Base-by-base conservation (phyloP, 495 filamentous ascomycete genomes). In the Penicillium pancosmium region DNA sequence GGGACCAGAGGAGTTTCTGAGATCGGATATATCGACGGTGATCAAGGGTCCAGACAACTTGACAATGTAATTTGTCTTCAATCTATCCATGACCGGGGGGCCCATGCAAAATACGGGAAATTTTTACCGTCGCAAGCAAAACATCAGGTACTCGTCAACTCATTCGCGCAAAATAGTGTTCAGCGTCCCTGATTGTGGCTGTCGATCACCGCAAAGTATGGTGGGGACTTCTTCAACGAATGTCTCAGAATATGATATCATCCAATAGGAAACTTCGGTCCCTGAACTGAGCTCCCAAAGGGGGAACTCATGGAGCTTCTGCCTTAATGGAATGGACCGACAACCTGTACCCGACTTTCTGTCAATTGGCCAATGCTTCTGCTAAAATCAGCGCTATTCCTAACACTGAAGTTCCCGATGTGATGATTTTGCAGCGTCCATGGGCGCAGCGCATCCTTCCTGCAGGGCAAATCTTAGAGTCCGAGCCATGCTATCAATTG, bases 191-290 rank as follows among this genome's bases (percentile, higher is more conserved):
- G 52, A 55, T 21, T 19, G 43, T 59, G 56, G 52, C 49, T 63
- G 61, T 60, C 61, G 61, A 63, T 63, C 61, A 56, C 56, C 49
- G 19, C 10, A 27, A 4, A 21, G 41, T 23, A 12, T 21, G 19
- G 61, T 62, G 60, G 60, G 47, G 40, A 50, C 36, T 35, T 56
- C 49, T 56, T 48, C 61, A 62, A 35, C 25, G 21, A 13, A 27
- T 54, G 61, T 63, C 54, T 63, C 61, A 63, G 48, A 10, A 41
- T 18, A 27, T 44, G n/a, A 36, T 34, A 36, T 46, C 41, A 44
- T 38, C 56, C 53, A 60, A 63, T 56, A 15, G 50, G 23, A 23
- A 43, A 1, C 16, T 43, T 21, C 21, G 1, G 48, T 55, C 46
- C 56, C 56, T 63, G 52, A 59, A 15, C n/a, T 9, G 60, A 52